Evolutionary conservation across 1,139 yeast genomes (phyloP).

Genomic region (Geotrichum siamense): DNA sequence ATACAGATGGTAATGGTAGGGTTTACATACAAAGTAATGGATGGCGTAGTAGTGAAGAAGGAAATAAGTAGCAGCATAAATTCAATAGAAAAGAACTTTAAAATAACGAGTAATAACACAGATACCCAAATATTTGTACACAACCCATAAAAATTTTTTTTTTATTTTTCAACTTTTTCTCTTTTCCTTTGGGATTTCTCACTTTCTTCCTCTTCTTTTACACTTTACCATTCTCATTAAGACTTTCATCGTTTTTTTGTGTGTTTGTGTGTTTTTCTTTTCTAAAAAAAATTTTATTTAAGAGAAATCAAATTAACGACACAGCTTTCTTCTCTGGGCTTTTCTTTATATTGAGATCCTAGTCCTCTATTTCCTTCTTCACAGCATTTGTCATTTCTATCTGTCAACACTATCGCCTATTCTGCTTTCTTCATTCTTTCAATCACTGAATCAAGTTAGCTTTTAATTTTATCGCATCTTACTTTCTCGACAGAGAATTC

Average conservation of each 20-base stretch:
- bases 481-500: neutral
- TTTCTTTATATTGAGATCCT: neutral
- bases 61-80: no score
- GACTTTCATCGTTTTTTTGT: neutral
- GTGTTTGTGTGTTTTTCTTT: no score
- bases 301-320: no score
- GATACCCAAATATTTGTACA: no score
- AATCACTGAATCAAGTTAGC: neutral
- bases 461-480: neutral
- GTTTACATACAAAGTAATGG: no score
- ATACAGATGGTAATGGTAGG: no score
- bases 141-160: slow-evolving; percentile 2
- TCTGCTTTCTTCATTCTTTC: neutral
- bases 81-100: no score
- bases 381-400: neutral
- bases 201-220: neutral
- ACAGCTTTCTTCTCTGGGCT: neutral
- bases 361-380: neutral
- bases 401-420: neutral
- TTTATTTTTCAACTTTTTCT: neutral
- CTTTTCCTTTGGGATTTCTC: neutral
- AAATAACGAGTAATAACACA: no score
- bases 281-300: neutral
- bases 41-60: no score
- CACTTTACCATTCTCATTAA: neutral